These are phyloP conservation scores for Hypericum perforatum DNA, from an alignment of 345 rosid genomes.

Conservation along the genomic window DNA sequence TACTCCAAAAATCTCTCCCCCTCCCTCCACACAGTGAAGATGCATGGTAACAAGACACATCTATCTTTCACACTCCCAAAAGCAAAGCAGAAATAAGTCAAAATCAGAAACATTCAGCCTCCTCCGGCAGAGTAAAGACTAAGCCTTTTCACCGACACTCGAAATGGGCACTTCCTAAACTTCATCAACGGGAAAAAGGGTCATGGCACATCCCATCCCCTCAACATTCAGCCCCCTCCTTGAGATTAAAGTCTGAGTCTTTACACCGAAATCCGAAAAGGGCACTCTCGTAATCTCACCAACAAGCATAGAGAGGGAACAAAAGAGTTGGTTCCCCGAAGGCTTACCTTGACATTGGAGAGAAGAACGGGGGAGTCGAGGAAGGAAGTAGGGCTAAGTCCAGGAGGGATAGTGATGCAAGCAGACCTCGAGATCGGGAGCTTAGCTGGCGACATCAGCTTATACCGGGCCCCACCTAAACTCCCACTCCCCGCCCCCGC, in stretches of 20 bases:
- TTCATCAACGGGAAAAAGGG: too few relatives aligned
- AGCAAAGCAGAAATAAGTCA: too few relatives aligned
- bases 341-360: constrained; percentile 69
- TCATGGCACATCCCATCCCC: too few relatives aligned
- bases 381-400: constrained; percentile 85
- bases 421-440: constrained; percentile 91
- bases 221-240: too few relatives aligned
- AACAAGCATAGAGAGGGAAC: not conserved
- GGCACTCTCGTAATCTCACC: not conserved
- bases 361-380: constrained; percentile 93
- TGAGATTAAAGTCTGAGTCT: too few relatives aligned
- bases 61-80: too few relatives aligned
- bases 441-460: constrained; percentile 95
- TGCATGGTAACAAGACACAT: too few relatives aligned
- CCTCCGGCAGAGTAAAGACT: too few relatives aligned
- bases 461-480: constrained; percentile 65
- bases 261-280: not conserved
- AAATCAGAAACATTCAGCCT: too few relatives aligned
- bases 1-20: constrained; percentile 1
- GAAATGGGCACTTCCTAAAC: not conserved
- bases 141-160: too few relatives aligned
- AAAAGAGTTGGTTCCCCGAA: not conserved
- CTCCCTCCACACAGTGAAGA: not conserved
- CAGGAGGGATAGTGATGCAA: constrained; percentile 71
- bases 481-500: constrained; percentile 12